These are phyloP conservation scores for Aspergillus kassunensis DNA, from an alignment of 495 filamentous ascomycete species.

Conservation along the genomic window DNA sequence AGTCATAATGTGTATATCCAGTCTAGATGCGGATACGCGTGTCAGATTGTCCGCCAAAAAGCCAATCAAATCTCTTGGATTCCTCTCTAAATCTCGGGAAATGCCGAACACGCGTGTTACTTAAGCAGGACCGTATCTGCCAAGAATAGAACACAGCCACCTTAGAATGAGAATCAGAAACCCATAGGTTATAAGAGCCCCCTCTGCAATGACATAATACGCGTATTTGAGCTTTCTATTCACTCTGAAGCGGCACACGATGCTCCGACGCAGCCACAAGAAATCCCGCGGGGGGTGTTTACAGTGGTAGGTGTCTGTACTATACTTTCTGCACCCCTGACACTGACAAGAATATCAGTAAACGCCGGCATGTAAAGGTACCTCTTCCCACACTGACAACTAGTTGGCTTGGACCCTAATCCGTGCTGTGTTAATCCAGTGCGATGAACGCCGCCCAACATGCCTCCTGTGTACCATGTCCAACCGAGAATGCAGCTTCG, in stretches of 20 bases:
- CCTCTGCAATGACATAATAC: not conserved
- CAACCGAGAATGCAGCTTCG: conserved; percentile 20
- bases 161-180: not conserved
- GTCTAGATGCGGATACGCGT: not conserved
- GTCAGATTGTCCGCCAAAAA: not conserved
- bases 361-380: conserved; percentile 12
- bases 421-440: conserved; percentile 4
- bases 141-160: not conserved
- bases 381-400: not conserved
- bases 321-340: not conserved
- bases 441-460: conserved; percentile 22
- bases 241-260: not conserved
- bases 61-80: not conserved
- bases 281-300: conserved; percentile 25
- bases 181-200: not conserved
- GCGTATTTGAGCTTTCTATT: not conserved
- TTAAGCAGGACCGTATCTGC: not conserved
- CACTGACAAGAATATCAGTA: not conserved
- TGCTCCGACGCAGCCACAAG: conserved; percentile 15
- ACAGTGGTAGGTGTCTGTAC: conserved; percentile 28
- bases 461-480: conserved; percentile 24
- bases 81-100: not conserved
- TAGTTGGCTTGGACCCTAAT: not conserved
- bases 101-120: conserved; percentile 11
- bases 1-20: no score